Evolutionary conservation across 2,329 filamentous ascomycete genomes (phyloP), one percentile per base, ranked within the genome.

Genomic region (Davidsoniella eucalypti): DNA sequence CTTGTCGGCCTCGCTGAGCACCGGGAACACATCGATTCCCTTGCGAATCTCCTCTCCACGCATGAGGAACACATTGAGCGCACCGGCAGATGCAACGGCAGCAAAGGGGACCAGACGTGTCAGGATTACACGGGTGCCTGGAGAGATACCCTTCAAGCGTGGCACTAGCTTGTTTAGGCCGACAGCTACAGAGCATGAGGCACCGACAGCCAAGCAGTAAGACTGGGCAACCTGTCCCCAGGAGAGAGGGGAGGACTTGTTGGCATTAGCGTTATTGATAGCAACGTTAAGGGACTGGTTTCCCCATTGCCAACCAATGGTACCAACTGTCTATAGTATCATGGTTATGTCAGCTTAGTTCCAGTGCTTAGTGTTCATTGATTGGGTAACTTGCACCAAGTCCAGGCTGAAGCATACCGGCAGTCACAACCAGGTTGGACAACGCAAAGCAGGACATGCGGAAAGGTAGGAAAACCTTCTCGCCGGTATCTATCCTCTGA

Each of bases 271-370:
- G 63, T 80, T 87, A 74, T 98, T 98, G 73, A 98, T 90, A 57
- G 87, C 90, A 25, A 98, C 92, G 64, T 98, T 98, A 59, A 98
- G 81, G 10, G 88, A 95, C 69, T 98, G 92, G 67, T 98, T 98
- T 57, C 84, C 78, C 52, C 95, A 78, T 68, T 98, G 92, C 92
- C 92, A 98, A 57, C 82, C 81, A 37, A 96, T 72, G 4, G 87
- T 95, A 48, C 90, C 92, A 40, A 76, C 75, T 42, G 82, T 94
- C 73, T 84, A 56, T 43, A 18, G 40, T 16, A 29, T 21, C 8
- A 33, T 36, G 16, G 26, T 7, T 6, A 33, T 36, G 23, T 45
- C 14, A 33, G n/a, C 50, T 55, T 38, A 54, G 54, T 57, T 39
- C 5, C 46, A 38, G 7, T 17, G 17, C 3, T 25, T 21, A 16